Conservation (phyloP, 1,284 basidiomycete species). For the Rhizoctonia solani region DNA sequence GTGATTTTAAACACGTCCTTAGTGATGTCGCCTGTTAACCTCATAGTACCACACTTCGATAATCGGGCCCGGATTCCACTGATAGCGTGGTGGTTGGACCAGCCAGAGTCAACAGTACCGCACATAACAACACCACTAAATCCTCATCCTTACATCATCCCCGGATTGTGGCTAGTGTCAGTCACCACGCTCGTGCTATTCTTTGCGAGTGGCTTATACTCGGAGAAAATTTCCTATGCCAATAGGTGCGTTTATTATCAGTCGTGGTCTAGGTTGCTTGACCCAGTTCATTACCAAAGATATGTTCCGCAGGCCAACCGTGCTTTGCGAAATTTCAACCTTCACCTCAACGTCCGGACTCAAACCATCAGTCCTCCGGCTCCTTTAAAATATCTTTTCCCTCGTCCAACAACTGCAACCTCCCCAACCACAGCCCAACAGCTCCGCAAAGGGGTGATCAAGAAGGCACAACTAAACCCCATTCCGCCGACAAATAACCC, state of each 20-base stretch:
- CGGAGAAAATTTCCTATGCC: constrained; percentile 94
- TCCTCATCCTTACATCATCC: constrained; percentile 63
- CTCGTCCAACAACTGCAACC: constrained; percentile 50
- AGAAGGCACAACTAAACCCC: constrained; percentile 63
- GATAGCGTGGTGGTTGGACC: constrained; percentile 41
- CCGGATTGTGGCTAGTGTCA: constrained; percentile 79
- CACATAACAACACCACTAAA: constrained; percentile 4
- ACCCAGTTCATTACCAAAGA: constrained; percentile 50
- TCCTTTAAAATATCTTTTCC: constrained; percentile 67
- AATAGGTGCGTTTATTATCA: constrained; percentile 70
- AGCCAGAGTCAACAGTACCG: not conserved
- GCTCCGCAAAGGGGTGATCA: constrained; percentile 46
- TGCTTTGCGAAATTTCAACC: constrained; percentile 89
- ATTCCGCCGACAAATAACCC: constrained; percentile 91
- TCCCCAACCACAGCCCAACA: constrained; percentile 45
- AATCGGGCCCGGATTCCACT: constrained; percentile 40
- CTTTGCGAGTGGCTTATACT: constrained; percentile 95
- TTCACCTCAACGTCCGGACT: constrained; percentile 92
- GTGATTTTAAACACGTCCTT: constrained; percentile 71
- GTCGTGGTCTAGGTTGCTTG: not conserved
- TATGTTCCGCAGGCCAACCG: constrained; percentile 97
- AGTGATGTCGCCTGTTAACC: constrained; percentile 64
- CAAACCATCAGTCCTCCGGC: constrained; percentile 68
- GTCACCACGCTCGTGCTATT: constrained; percentile 91
- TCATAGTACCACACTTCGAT: constrained; percentile 50